Evolutionary conservation across 768 basidiomycete genomes (phyloP), one percentile per base, ranked within the genome.

Genomic region (Tubosaeta sp.): DNA sequence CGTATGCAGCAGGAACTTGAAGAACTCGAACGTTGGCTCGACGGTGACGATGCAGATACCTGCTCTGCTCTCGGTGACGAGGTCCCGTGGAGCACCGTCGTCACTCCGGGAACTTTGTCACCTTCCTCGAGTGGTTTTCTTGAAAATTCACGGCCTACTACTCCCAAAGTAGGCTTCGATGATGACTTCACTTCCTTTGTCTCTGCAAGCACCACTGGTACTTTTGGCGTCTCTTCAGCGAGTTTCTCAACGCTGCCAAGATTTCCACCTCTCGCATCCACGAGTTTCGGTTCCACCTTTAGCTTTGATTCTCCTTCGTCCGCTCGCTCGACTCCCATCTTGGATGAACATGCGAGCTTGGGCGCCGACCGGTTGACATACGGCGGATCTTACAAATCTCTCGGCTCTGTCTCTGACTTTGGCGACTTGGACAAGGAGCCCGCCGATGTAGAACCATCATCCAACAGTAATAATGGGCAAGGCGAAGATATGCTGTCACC

Each of bases 151-250:
- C 56, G 57, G 9, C 59, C 62, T 19, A 59, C 64, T 45, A 74
- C 74, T 3, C 81, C 62, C 21, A 50, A 48, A 40, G 40, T 54
- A n/a, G 74, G 76, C 14, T 81, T 92, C 57, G 90, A 91, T 48
- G 90, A 92, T 59, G 86, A 93, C 64, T 93, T 93, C 60, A 76
- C 82, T 2, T 82, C 80, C 25, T 88, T 88, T 55, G 77, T 89
- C 16, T 83, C 84, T 41, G 51, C 61, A 25, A 55, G 34, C 27
- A 44, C 55, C 2, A 29, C 45, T 12, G 41, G 18, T 22, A 13
- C 44, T 22, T 35, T 51, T 18, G 49, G 3, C 3, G 4, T 12
- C 6, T 45, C 54, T 50, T 43, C 39, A 27, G 41, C 39, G 31
- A 41, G 14, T 27, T 30, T 30, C 10, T 51, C 58, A 16, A 29